Conservation (phyloP, 805 yeast species). For the Saccharomycopsis schoenii region DNA sequence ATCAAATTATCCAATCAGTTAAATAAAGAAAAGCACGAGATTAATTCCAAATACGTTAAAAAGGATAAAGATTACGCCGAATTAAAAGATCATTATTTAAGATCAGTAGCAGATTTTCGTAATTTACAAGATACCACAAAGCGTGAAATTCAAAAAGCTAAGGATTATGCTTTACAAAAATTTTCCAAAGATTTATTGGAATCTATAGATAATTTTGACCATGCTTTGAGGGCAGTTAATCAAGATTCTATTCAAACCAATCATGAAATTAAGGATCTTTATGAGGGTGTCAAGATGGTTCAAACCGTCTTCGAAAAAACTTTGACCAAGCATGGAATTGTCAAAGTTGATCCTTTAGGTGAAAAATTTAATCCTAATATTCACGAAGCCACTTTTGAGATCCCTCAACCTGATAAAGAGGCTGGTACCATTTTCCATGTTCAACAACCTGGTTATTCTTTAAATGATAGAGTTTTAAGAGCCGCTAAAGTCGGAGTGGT, state of each 20-base stretch:
- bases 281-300: conserved; percentile 88
- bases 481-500: conserved; percentile 96
- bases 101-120: conserved; percentile 87
- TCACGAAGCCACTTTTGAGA: conserved; percentile 89
- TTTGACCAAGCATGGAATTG: conserved; percentile 66
- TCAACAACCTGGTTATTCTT: conserved; percentile 80
- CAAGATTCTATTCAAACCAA: conserved; percentile 49
- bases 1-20: neutral
- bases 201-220: conserved; percentile 81
- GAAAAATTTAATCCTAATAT: conserved; percentile 82
- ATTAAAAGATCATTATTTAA: conserved; percentile 70
- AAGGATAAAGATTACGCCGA: conserved; percentile 71
- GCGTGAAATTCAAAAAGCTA: conserved; percentile 77
- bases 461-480: conserved; percentile 81
- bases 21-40: conserved; percentile 32
- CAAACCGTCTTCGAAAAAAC: conserved; percentile 80
- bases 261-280: conserved; percentile 59
- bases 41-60: conserved; percentile 34
- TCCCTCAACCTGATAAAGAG: conserved; percentile 77
- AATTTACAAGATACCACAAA: conserved; percentile 85
- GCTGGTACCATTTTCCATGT: conserved; percentile 91
- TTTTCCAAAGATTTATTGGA: conserved; percentile 86
- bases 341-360: conserved; percentile 73
- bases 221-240: conserved; percentile 68
- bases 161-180: conserved; percentile 84